Evolutionary conservation across 1,284 basidiomycete species (phyloP).

Genomic region (Somion occarium): DNA sequence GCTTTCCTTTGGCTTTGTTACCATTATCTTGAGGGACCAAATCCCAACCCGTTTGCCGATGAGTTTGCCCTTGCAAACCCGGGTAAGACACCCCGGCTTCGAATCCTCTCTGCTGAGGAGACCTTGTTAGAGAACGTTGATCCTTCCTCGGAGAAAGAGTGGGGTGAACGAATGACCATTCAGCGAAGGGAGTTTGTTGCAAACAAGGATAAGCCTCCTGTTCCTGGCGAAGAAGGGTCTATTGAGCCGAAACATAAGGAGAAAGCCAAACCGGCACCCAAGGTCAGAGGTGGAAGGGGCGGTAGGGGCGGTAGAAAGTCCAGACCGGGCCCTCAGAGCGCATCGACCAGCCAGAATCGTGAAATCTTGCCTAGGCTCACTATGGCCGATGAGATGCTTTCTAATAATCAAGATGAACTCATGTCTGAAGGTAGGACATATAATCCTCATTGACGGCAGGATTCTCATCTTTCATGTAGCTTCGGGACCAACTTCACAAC

Average conservation of each 20-base stretch:
- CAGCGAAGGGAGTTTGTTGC: slow-evolving; percentile 60
- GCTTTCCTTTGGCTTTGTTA: slow-evolving; percentile 77
- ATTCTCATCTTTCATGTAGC: background rate
- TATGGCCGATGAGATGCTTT: background rate
- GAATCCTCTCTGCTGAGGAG: slow-evolving; percentile 44
- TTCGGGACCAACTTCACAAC: background rate
- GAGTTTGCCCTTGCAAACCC: slow-evolving; percentile 42
- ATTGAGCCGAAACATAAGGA: slow-evolving; percentile 19
- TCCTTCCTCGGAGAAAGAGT: slow-evolving; percentile 59
- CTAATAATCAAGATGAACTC: background rate
- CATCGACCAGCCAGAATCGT: background rate
- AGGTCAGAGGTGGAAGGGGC: slow-evolving; percentile 15
- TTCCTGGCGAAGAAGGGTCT: slow-evolving; percentile 20
- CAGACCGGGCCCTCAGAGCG: background rate
- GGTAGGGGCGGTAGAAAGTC: background rate
- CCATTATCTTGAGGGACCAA: slow-evolving; percentile 66
- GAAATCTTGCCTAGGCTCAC: background rate
- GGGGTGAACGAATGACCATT: slow-evolving; percentile 63
- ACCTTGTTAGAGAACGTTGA: slow-evolving; percentile 61
- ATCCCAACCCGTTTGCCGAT: slow-evolving; percentile 65
- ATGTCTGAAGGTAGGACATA: background rate
- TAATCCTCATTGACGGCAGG: background rate
- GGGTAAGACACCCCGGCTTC: slow-evolving; percentile 53
- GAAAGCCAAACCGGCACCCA: slow-evolving; percentile 11
- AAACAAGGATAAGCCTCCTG: slow-evolving; percentile 38